A percentile compares a stretch with the other conserved stretches of the same genome.
Conservation (phyloP, 2,329 filamentous ascomycete genomes). For the Coniella lustricola region DNA sequence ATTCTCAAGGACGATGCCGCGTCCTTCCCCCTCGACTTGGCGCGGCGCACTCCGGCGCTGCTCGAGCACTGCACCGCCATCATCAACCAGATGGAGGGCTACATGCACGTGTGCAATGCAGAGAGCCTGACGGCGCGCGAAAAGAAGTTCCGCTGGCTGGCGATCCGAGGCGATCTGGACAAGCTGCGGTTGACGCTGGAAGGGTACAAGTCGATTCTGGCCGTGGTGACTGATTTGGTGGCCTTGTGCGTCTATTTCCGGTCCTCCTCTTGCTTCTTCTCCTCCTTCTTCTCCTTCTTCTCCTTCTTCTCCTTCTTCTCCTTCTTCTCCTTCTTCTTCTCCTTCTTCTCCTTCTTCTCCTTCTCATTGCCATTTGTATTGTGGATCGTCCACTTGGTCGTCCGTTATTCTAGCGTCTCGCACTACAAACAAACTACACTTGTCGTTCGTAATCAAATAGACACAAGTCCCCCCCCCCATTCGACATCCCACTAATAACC, state of each 20-base stretch:
- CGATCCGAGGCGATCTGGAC: conserved; percentile 25
- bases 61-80: conserved; percentile 29
- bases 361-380: too few species aligned
- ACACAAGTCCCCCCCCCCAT: too few species aligned
- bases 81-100: conserved; percentile 30
- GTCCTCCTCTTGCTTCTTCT: background rate
- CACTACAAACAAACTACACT: too few species aligned
- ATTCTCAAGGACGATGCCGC: conserved; percentile 33
- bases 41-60: conserved; percentile 28
- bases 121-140: conserved; percentile 27
- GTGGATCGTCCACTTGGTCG: too few species aligned
- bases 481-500: too few species aligned
- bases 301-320: too few species aligned
- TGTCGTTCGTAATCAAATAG: too few species aligned
- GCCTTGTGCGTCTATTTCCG: conserved; percentile 27
- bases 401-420: too few species aligned
- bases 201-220: conserved; percentile 31
- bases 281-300: background rate
- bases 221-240: conserved; percentile 34
- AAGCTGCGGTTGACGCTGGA: conserved; percentile 28
- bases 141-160: conserved; percentile 31
- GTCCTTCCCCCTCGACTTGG: conserved; percentile 29
- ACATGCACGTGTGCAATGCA: conserved; percentile 26
- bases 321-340: too few species aligned
- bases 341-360: too few species aligned